phyloP scores from a whole-genome alignment of 2,329 filamentous ascomycete genomes.

The Colletotrichum sp. region DNA sequence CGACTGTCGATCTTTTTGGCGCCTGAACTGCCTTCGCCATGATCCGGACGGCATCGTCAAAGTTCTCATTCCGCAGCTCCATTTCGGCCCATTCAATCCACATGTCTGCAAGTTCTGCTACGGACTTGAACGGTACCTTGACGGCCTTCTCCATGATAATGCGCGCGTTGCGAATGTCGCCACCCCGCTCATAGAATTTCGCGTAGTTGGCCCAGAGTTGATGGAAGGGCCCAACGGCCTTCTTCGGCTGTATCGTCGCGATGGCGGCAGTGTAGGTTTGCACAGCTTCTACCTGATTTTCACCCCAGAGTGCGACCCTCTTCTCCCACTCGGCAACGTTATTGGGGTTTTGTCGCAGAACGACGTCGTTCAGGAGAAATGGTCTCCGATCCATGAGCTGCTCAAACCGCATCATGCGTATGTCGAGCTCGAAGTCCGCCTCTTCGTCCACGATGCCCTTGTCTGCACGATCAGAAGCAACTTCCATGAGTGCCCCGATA shows the following conservation, averaged over 20 bases:
- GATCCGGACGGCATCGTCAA: conserved; percentile 90
- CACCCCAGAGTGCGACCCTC: conserved; percentile 91
- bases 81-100: conserved; percentile 99
- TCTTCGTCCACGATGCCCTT: conserved; percentile 80
- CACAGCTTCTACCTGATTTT: conserved; percentile 89
- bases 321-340: conserved; percentile 98
- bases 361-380: conserved; percentile 94
- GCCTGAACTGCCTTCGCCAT: conserved; percentile 98
- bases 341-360: conserved; percentile 93
- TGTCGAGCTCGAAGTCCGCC: conserved; percentile 92
- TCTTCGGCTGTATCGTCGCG: conserved; percentile 90
- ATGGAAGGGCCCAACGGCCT: conserved; percentile 90
- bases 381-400: conserved; percentile 96
- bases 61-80: conserved; percentile 95
- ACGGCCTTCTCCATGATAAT: conserved; percentile 98
- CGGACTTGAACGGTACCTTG: conserved; percentile 96
- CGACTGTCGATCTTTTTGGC: conserved; percentile 97
- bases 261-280: conserved; percentile 96
- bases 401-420: conserved; percentile 97
- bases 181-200: conserved; percentile 92
- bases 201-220: conserved; percentile 97
- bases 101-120: conserved; percentile 95
- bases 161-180: conserved; percentile 82
- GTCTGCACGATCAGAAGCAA: conserved; percentile 79
- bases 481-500: conserved; percentile 89